These are phyloP conservation scores for Tephrocybe sp. DNA, from an alignment of 768 basidiomycete genomes.

Conservation along the genomic window DNA sequence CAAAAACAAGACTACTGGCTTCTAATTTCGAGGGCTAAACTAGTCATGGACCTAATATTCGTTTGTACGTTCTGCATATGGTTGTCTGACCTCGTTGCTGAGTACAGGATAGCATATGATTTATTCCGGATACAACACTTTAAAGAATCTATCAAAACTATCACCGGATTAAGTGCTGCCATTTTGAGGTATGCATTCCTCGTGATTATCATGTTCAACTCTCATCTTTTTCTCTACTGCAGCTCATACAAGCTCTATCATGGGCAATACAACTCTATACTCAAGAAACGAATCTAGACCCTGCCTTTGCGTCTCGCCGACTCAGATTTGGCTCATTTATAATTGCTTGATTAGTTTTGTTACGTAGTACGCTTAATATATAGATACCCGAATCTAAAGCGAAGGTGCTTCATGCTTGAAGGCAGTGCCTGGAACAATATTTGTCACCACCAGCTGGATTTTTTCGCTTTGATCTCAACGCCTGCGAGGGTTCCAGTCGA, in stretches of 20 bases:
- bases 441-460: conserved; percentile 17
- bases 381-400: neutral
- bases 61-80: conserved; percentile 56
- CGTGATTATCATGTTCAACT: conserved; percentile 2
- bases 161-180: conserved; percentile 67
- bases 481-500: neutral
- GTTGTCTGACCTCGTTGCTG: conserved; percentile 13
- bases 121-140: conserved; percentile 69
- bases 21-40: conserved; percentile 63
- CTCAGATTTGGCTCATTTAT: conserved; percentile 1
- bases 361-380: conserved; percentile 5
- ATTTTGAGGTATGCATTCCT: conserved; percentile 57
- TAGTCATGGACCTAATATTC: conserved; percentile 83
- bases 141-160: conserved; percentile 56
- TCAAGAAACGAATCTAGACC: conserved; percentile 41
- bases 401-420: neutral
- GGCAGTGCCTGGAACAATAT: neutral
- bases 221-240: conserved; percentile 12
- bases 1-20: conserved; percentile 77
- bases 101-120: conserved; percentile 58
- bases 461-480: conserved; percentile 7
- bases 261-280: conserved; percentile 59
- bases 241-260: conserved; percentile 77
- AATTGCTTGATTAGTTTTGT: conserved; percentile 9
- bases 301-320: neutral